Conservation (phyloP, 495 filamentous ascomycete genomes). For the Terfezia claveryi region DNA sequence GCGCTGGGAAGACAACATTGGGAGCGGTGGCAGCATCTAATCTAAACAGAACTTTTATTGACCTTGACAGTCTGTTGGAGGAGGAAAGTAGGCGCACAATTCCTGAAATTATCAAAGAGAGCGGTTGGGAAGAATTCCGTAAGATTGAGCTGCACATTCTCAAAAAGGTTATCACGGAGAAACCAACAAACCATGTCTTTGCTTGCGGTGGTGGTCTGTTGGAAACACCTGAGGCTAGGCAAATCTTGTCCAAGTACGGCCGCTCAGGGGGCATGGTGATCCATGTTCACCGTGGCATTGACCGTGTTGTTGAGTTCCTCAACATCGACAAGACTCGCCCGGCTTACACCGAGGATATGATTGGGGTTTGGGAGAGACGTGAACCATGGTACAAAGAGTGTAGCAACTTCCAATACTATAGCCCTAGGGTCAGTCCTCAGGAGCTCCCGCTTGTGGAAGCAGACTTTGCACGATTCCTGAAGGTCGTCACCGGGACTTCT, state of each 20-base stretch:
- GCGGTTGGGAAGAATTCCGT: conserved; percentile 78
- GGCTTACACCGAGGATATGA: conserved; percentile 84
- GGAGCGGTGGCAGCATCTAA: conserved; percentile 60
- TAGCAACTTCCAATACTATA: conserved; percentile 89
- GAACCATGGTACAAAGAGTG: conserved; percentile 84
- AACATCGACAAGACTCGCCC: conserved; percentile 77
- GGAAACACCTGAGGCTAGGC: conserved; percentile 62
- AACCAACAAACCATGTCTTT: conserved; percentile 56
- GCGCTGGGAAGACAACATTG: conserved; percentile 88
- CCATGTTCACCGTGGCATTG: conserved; percentile 68
- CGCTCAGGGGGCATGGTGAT: conserved; percentile 71
- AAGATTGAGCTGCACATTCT: conserved; percentile 58
- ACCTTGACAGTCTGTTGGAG: conserved; percentile 78
- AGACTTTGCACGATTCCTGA: conserved; percentile 63
- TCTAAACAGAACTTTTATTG: conserved; percentile 55
- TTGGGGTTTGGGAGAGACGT: conserved; percentile 73
- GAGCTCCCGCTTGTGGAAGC: conserved; percentile 40
- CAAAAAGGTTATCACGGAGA: conserved; percentile 45
- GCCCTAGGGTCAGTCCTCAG: conserved; percentile 26
- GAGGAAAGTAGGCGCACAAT: conserved; percentile 46
- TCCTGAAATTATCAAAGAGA: conserved; percentile 53
- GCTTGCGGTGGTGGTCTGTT: conserved; percentile 89
- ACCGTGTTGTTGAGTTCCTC: conserved; percentile 73
- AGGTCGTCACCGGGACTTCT: conserved; percentile 44
- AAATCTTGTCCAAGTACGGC: conserved; percentile 51